Evolutionary conservation across 768 basidiomycete genomes (phyloP).

Genomic region (Rhodosporidiobolus odoratus): DNA sequence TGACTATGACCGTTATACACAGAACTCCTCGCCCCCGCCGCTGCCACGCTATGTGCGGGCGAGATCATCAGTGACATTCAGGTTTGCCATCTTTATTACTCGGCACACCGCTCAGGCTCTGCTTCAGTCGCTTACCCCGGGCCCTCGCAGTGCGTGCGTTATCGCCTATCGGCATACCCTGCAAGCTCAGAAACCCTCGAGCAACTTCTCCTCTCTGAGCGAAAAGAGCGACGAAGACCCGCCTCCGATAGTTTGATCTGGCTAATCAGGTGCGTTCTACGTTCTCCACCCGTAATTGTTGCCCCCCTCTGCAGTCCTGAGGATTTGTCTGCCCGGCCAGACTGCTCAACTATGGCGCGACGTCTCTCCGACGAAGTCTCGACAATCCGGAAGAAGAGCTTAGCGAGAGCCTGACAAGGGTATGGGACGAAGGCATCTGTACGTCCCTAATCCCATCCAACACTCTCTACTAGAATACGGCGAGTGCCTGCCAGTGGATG

Average conservation of each 20-base stretch:
- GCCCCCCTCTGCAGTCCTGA: neutral
- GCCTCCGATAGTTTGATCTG: conserved; percentile 6
- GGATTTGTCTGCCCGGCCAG: neutral
- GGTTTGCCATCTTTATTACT: neutral
- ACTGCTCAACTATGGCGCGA: neutral
- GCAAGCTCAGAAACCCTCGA: neutral
- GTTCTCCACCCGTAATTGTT: neutral
- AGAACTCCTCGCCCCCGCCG: conserved; percentile 2
- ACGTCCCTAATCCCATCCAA: neutral
- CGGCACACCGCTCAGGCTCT: too few relatives aligned
- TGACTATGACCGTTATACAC: neutral
- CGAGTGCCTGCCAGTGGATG: too few relatives aligned
- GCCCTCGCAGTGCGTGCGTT: neutral
- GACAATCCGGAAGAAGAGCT: conserved; percentile 1
- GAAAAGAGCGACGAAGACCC: neutral
- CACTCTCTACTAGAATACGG: neutral
- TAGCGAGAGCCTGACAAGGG: neutral
- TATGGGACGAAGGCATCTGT: conserved; percentile 18
- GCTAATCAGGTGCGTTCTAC: neutral
- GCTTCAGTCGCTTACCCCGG: neutral
- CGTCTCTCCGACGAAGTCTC: neutral
- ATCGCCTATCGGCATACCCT: neutral
- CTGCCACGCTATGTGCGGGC: neutral
- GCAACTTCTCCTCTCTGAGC: conserved; percentile 1
- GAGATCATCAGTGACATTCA: conserved; percentile 7